Base-by-base conservation (phyloP, 108 stramenopile genomes). In the Seminavis robusta region DNA sequence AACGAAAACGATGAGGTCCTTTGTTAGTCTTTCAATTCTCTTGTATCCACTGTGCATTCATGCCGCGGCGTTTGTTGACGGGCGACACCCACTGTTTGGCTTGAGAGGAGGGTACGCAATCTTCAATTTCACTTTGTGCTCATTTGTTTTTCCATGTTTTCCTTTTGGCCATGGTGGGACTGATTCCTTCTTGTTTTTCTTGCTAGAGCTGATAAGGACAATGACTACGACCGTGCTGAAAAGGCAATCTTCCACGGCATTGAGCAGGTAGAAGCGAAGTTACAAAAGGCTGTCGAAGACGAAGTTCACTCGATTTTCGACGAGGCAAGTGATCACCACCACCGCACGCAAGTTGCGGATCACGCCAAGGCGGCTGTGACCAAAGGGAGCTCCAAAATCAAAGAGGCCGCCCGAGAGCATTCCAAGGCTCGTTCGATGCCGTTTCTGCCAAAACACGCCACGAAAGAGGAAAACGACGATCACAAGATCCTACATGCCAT, bases 181-280 rank as follows among this genome's bases (percentile, higher is more conserved):
- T n/a, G n/a, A n/a, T n/a, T n/a, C n/a, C n/a, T n/a, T n/a, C n/a
- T n/a, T n/a, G n/a, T n/a, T n/a, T n/a, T n/a, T n/a, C n/a, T n/a
- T n/a, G n/a, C n/a, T n/a, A n/a, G n/a, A n/a, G n/a, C n/a, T n/a
- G n/a, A n/a, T n/a, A n/a, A n/a, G n/a, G n/a, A 37, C 15, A 45
- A 58, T 24, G 57, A 58, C 32, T 58, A 58, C 45, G 44, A 58
- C 20, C 44, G 43, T 47, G 57, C 57, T 19, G 44, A 58, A 47
- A 30, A 47, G 13, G 0, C 15, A 32, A 30, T 58, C 7, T 58
- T 58, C 30, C 13, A 47, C 15, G 57, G 44, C 13, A 2, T 58
- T 45, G 0, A 20, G 15, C 16, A 11, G 10, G 31, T 48, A 16
- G 57, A 58, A 33, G 29, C 0, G 11, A 48, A 46, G 15, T 19